Evolutionary conservation across 768 basidiomycete genomes (phyloP).

Genomic region (Auricularia cornea): DNA sequence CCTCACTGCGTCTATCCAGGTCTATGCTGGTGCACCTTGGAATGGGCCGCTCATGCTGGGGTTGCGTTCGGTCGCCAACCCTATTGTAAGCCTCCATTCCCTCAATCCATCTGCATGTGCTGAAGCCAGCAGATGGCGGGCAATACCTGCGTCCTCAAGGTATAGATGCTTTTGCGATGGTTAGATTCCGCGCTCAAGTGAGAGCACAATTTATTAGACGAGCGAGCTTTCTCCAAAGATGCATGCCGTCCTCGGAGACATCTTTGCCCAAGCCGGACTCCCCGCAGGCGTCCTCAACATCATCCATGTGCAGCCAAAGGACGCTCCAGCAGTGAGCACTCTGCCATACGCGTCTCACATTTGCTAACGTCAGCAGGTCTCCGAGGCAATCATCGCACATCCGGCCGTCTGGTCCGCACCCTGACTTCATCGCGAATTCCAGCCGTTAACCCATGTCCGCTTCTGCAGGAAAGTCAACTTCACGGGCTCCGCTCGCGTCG

Average conservation of each 20-base stretch:
- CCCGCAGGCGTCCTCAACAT: constrained; percentile 29
- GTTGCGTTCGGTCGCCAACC: constrained; percentile 21
- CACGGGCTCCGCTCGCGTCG: constrained; percentile 21
- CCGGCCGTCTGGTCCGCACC: constrained; percentile 12
- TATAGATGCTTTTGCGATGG: too few species aligned
- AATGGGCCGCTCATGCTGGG: constrained; percentile 16
- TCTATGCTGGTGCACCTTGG: constrained; percentile 4
- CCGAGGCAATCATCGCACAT: constrained; percentile 19
- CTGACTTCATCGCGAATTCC: background rate
- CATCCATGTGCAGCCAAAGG: constrained; percentile 18
- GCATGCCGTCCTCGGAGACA: constrained; percentile 22
- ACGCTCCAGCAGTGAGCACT: constrained; percentile 11
- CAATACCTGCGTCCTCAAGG: constrained; percentile 28
- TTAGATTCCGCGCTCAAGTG: too few species aligned
- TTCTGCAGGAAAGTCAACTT: constrained; percentile 20
- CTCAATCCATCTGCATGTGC: too few species aligned
- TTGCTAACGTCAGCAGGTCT: constrained; percentile 3
- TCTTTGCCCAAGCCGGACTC: constrained; percentile 30
- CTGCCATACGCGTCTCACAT: too few species aligned
- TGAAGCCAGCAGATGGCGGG: constrained; percentile 24
- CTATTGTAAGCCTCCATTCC: too few species aligned
- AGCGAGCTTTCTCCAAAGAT: constrained; percentile 24
- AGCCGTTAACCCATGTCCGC: background rate
- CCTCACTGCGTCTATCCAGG: background rate
- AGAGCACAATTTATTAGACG: too few species aligned